Base-by-base conservation (phyloP, 768 basidiomycete genomes). In the Krasilnikovozyma curviuscula region DNA sequence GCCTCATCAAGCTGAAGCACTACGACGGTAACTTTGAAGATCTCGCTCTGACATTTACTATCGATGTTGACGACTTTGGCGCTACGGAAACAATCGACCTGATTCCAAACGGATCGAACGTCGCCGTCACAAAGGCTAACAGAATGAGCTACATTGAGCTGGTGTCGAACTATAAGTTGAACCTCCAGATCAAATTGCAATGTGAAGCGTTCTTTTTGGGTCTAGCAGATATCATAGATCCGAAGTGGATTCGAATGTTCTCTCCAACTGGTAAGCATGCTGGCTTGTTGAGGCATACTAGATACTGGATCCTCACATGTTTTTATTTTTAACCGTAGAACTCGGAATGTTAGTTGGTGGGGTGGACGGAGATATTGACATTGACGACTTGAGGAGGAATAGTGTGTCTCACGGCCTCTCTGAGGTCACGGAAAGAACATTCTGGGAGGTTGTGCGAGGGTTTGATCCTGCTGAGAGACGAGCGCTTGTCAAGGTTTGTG, bases 231-330 rank as follows among this genome's bases (percentile, higher is more conserved):
- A 81, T 97, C 66, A 82, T 97, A 58, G 81, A 91, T 52, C 76
- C 75, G 0, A 82, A 83, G 57, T 95, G 83, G 83, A 71, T 91
- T 53, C 83, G 85, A 38, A 89, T 97, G 83, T 98, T 97, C 67
- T 91, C 95, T 63, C 89, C 91, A 55, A 81, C n/a, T n/a, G n/a
- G n/a, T n/a, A n/a, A n/a, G n/a, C n/a, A n/a, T n/a, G n/a, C n/a
- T n/a, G n/a, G n/a, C n/a, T n/a, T n/a, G n/a, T n/a, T n/a, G n/a
- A n/a, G n/a, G n/a, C n/a, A n/a, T n/a, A n/a, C n/a, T n/a, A n/a
- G n/a, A n/a, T n/a, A n/a, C n/a, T n/a, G n/a, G n/a, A n/a, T n/a
- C n/a, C n/a, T n/a, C n/a, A n/a, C n/a, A n/a, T n/a, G n/a, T n/a
- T n/a, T n/a, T n/a, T n/a, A n/a, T n/a, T n/a, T n/a, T n/a, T n/a